Percentiles rank a stretch among this genome's conserved stretches.
phyloP scores from a whole-genome alignment of 768 basidiomycete species.

The Lactarius deliciosus region DNA sequence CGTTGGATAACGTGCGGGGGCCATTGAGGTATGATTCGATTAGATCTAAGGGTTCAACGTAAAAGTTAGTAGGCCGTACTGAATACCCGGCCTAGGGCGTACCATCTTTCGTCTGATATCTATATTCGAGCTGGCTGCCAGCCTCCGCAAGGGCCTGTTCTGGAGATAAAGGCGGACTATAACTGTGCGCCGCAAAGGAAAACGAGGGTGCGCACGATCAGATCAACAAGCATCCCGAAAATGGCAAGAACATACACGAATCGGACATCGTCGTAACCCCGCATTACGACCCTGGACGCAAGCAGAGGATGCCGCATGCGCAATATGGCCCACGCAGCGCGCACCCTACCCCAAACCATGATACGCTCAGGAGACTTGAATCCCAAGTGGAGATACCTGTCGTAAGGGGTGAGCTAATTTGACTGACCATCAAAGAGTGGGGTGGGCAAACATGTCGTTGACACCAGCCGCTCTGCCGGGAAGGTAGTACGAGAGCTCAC shows the following conservation, averaged over 20 bases:
- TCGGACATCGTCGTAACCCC: constrained; percentile 58
- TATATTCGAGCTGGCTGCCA: constrained; percentile 49
- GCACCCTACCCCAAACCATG: constrained; percentile 49
- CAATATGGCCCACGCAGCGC: constrained; percentile 68
- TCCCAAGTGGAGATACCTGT: constrained; percentile 79
- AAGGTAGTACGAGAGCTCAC: constrained; percentile 76
- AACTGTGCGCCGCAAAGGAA: constrained; percentile 39
- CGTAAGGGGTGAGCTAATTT: constrained; percentile 2
- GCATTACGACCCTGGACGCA: constrained; percentile 59
- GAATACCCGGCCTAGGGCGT: constrained; percentile 26
- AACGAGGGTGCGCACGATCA: not conserved
- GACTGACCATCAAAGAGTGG: not conserved
- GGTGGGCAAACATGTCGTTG: constrained; percentile 72
- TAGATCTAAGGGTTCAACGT: constrained; percentile 42
- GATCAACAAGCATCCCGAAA: not conserved
- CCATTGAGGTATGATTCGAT: constrained; percentile 77
- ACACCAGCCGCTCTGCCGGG: constrained; percentile 77
- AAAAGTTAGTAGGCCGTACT: not conserved
- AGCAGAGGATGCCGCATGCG: constrained; percentile 70
- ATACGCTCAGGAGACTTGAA: constrained; percentile 50
- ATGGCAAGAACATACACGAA: constrained; percentile 55
- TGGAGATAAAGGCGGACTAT: constrained; percentile 43
- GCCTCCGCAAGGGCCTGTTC: constrained; percentile 51
- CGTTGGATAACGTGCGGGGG: constrained; percentile 64
- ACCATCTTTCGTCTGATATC: constrained; percentile 56